Conservation (phyloP, 2,329 filamentous ascomycete genomes). For the Cladosporium oxysporum region DNA sequence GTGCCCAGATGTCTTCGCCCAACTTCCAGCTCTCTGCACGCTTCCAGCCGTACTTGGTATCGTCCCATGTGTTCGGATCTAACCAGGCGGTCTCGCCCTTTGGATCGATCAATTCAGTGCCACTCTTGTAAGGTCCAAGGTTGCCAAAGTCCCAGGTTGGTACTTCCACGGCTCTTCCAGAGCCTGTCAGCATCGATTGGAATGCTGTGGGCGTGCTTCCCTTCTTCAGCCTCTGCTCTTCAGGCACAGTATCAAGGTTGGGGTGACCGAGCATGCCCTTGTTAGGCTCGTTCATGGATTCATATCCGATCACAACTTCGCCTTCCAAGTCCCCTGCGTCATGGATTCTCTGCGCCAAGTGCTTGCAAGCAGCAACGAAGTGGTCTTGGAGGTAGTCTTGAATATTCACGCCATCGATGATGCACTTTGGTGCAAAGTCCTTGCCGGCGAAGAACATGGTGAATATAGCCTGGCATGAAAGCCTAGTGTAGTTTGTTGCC, state of each 20-base stretch:
- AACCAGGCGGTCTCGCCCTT: slow-evolving; percentile 85
- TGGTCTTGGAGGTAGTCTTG: slow-evolving; percentile 92
- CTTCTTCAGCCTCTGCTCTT: slow-evolving; percentile 87
- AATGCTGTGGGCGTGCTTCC: slow-evolving; percentile 91
- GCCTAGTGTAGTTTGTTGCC: slow-evolving; percentile 92
- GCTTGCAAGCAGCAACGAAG: slow-evolving; percentile 75
- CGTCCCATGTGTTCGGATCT: slow-evolving; percentile 71
- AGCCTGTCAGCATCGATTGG: slow-evolving; percentile 90
- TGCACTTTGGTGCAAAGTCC: slow-evolving; percentile 93
- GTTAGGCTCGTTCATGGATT: slow-evolving; percentile 94
- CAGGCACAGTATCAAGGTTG: slow-evolving; percentile 78
- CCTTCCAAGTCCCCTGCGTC: slow-evolving; percentile 88
- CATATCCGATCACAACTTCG: slow-evolving; percentile 89
- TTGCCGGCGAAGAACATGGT: slow-evolving; percentile 89
- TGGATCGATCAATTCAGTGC: slow-evolving; percentile 79
- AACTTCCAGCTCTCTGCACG: slow-evolving; percentile 85
- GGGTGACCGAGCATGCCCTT: slow-evolving; percentile 80
- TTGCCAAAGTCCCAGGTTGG: slow-evolving; percentile 92
- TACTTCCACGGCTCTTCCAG: slow-evolving; percentile 84
- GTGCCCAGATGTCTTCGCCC: slow-evolving; percentile 95
- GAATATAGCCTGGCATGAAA: slow-evolving; percentile 88
- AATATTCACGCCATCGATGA: slow-evolving; percentile 93
- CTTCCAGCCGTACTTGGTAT: slow-evolving; percentile 86
- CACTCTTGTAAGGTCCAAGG: slow-evolving; percentile 88
- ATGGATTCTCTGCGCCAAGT: slow-evolving; percentile 80